Evolutionary conservation across 305 asterid genomes (phyloP).

Genomic region (Coffea humblotiana): DNA sequence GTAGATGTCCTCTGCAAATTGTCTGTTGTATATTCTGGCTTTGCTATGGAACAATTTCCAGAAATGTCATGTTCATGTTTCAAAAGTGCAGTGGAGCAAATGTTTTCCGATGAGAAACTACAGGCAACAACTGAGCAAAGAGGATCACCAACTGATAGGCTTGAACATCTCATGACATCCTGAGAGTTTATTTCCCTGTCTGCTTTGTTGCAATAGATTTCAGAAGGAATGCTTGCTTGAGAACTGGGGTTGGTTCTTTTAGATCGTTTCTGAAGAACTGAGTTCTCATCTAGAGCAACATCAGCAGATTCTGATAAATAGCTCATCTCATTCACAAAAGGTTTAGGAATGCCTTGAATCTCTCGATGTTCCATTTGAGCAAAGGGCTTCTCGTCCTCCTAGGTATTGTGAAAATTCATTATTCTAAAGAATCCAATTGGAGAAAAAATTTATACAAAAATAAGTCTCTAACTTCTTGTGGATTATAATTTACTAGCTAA

Average conservation of each 20-base stretch:
- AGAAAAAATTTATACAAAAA: not conserved
- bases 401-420: conserved; percentile 11
- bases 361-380: conserved; percentile 28
- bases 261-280: conserved; percentile 49
- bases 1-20: conserved; percentile 29
- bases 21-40: conserved; percentile 29
- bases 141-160: conserved; percentile 53
- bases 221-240: conserved; percentile 54
- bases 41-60: conserved; percentile 16
- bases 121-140: conserved; percentile 86
- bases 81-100: conserved; percentile 37
- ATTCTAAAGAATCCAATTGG: not conserved
- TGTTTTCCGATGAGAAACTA: conserved; percentile 58
- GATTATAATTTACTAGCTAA: too few species aligned
- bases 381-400: conserved; percentile 40
- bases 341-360: conserved; percentile 37
- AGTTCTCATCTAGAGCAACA: conserved; percentile 62
- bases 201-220: conserved; percentile 35
- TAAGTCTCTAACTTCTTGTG: not conserved
- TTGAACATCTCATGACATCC: conserved; percentile 50
- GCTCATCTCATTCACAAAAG: conserved; percentile 69
- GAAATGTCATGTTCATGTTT: conserved; percentile 31
- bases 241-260: conserved; percentile 42
- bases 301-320: conserved; percentile 75
- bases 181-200: conserved; percentile 48